Evolutionary conservation across 495 filamentous ascomycete species (phyloP), one percentile per base, ranked within the genome.

Genomic region (Penicillium dipodomyicola): DNA sequence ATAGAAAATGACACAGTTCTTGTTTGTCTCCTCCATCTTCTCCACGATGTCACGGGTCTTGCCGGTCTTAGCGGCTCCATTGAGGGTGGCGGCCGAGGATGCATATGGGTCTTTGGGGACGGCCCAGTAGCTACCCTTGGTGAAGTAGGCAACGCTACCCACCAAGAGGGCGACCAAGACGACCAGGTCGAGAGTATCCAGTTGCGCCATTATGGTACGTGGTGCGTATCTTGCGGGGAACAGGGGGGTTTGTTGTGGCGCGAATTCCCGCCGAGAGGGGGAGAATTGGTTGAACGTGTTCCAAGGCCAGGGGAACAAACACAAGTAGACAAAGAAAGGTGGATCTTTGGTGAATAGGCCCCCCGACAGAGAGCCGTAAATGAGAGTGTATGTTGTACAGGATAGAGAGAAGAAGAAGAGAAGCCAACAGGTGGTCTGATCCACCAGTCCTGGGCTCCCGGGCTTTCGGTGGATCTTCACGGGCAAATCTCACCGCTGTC

Each of bases 1-100:
- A 65, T 96, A 99, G 78, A 99, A 96, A 58, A 97, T 88, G 53
- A 99, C 87, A 76, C 92, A 96, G 73, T 99, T 97, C 78, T 97
- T 97, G 70, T 87, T 88, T 3, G 82, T 87, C 76, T 97, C 90
- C 33, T 97, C 89, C 88, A 99, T 88, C 78, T 93, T 96, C 78
- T 97, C 89, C 25, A 97, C 57, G 54, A 99, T 91, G 72, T 97
- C 89, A 61, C 93, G 81, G 47, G 92, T 91, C 77, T 91, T 92
- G 55, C 88, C 91, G n/a, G 86, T 82, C 73, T 90, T 95, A 52
- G 78, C 79, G 57, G 71, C 80, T 60, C 85, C 87, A 71, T 91
- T 92, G 58, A 82, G 75, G 51, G 73, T 74, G 14, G 85, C 77
- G 59, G 88, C 83, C 22, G 88, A 81, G 58, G 80, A 78, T 27